A percentile compares a stretch with the other conserved stretches of the same genome.
These are phyloP conservation scores for Yarrowia galli DNA, from an alignment of 1,139 yeast genomes.

Conservation along the genomic window DNA sequence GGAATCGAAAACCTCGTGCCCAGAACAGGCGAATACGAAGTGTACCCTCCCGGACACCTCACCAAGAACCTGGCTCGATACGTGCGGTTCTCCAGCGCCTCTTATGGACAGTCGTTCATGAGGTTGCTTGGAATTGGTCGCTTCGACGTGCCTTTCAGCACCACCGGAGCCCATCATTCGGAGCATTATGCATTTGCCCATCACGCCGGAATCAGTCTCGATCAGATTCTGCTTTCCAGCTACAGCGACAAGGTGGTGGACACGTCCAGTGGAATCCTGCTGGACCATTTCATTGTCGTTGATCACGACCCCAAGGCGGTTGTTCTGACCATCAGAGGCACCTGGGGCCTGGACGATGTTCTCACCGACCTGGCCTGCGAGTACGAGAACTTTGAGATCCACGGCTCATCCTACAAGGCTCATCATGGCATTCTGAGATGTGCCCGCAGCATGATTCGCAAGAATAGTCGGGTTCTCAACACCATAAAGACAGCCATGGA, in stretches of 20 bases:
- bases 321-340: conserved; percentile 51
- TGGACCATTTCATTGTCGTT: conserved; percentile 50
- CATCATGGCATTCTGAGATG: conserved; percentile 52
- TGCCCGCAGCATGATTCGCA: conserved; percentile 46
- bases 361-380: conserved; percentile 51
- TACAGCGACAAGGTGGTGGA: conserved; percentile 47
- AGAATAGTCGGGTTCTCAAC: conserved; percentile 46
- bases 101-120: conserved; percentile 52
- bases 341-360: conserved; percentile 51
- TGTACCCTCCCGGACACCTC: conserved; percentile 47
- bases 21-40: conserved; percentile 24
- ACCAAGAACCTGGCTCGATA: conserved; percentile 49
- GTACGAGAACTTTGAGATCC: conserved; percentile 49
- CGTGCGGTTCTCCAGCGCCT: conserved; percentile 50
- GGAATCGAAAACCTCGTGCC: conserved; percentile 16
- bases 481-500: conserved; percentile 47
- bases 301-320: conserved; percentile 50
- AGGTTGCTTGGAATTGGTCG: conserved; percentile 49
- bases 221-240: conserved; percentile 49
- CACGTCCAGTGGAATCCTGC: conserved; percentile 48
- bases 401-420: conserved; percentile 47
- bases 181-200: conserved; percentile 51
- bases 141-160: conserved; percentile 43
- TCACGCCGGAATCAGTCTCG: conserved; percentile 48
- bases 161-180: conserved; percentile 46